These are phyloP conservation scores for Bipolaris sorokiniana DNA, from an alignment of 2,329 filamentous ascomycete species.

Conservation along the genomic window DNA sequence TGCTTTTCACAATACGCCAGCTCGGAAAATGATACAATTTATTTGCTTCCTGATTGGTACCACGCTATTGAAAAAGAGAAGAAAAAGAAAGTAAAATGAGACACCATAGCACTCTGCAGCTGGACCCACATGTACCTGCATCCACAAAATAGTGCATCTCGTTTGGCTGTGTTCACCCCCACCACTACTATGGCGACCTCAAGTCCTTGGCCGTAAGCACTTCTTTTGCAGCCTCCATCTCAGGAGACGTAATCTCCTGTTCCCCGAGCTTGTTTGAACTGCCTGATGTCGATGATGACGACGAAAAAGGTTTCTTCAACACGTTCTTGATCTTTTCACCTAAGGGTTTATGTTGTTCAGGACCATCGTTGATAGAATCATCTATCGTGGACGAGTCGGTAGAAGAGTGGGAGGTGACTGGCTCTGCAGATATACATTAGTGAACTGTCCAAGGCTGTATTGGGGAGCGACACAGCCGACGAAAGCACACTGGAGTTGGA, in stretches of 20 bases:
- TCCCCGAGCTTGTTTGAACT: conserved; percentile 4
- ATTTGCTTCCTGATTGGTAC: not conserved
- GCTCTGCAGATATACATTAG: conserved; percentile 5
- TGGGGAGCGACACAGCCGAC: not conserved
- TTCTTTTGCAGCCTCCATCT: conserved; percentile 16
- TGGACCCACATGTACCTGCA: too few relatives aligned
- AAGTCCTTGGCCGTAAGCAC: conserved; percentile 11
- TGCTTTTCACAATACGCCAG: not conserved
- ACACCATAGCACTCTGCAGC: too few relatives aligned
- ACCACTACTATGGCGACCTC: conserved; percentile 4
- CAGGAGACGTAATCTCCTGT: conserved; percentile 4
- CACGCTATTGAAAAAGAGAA: not conserved
- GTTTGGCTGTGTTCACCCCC: too few relatives aligned
- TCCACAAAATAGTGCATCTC: too few relatives aligned
- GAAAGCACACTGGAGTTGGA: not conserved
- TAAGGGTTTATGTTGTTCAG: conserved; percentile 1
- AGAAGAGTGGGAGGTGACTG: not conserved
- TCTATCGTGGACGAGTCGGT: not conserved
- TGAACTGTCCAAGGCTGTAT: not conserved
- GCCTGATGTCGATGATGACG: not conserved
- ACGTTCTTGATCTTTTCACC: conserved; percentile 15
- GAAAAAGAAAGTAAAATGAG: not conserved
- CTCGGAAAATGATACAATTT: not conserved
- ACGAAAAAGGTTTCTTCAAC: conserved; percentile 16
- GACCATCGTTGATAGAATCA: not conserved